Evolutionary conservation across 106 monocot species (phyloP).

Genomic region (Dioscorea zingiberensis): DNA sequence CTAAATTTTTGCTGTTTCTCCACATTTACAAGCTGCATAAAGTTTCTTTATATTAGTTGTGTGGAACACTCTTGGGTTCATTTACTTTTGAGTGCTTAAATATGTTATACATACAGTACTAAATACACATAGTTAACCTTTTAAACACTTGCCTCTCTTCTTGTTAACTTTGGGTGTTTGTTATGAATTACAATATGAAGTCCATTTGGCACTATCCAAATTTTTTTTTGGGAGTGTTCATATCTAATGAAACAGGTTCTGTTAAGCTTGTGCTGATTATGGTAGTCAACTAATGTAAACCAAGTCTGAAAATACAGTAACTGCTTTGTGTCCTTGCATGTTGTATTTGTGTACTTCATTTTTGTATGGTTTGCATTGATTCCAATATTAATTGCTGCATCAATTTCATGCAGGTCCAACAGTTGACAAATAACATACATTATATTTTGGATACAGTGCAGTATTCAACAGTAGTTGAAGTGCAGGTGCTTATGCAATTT

Average conservation of each 20-base stretch:
- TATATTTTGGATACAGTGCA: slow-evolving; percentile 60
- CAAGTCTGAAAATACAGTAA: not conserved
- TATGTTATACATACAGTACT: no score
- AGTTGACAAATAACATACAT: slow-evolving; percentile 43
- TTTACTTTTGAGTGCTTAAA: no score
- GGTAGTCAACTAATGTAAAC: not conserved
- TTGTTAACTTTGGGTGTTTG: no score
- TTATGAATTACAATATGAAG: not conserved
- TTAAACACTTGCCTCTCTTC: no score
- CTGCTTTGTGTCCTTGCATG: not conserved
- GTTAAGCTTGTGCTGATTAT: not conserved
- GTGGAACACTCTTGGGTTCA: no score
- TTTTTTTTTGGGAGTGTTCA: no score
- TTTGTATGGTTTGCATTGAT: not conserved
- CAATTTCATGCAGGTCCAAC: slow-evolving; percentile 39
- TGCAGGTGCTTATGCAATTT: slow-evolving; percentile 33
- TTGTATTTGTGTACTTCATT: not conserved
- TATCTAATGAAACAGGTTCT: not conserved
- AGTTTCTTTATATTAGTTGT: no score
- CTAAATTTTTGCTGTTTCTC: no score
- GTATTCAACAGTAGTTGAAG: slow-evolving; percentile 49
- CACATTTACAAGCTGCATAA: no score
- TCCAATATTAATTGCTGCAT: slow-evolving; percentile 1
- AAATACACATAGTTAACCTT: no score
- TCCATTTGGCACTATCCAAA: not conserved